A percentile compares a stretch with the other conserved stretches of the same genome.
These are phyloP conservation scores for Glarea lozoyensis DNA, from an alignment of 495 filamentous ascomycete genomes.

Conservation along the genomic window DNA sequence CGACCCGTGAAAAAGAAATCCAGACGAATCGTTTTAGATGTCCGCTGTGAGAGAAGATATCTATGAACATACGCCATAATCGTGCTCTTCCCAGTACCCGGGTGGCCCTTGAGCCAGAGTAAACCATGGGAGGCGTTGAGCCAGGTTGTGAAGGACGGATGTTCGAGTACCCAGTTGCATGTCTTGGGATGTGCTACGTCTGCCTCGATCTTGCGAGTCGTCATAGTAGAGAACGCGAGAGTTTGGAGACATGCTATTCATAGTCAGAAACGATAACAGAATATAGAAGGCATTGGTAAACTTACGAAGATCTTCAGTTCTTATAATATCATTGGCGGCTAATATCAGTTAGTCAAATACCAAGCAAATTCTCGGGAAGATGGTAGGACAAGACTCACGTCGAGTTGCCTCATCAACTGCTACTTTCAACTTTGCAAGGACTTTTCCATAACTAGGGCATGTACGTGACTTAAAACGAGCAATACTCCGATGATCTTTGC, in stretches of 20 bases:
- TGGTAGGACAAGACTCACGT: neutral
- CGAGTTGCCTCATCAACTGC: neutral
- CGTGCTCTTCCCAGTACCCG: conserved; percentile 39
- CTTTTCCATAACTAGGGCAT: conserved; percentile 3
- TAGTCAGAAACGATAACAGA: neutral
- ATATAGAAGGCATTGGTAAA: neutral
- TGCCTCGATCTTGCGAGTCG: conserved; percentile 4
- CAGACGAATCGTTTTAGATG: conserved; percentile 16
- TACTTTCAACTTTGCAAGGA: neutral
- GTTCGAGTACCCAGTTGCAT: conserved; percentile 8
- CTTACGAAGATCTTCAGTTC: neutral
- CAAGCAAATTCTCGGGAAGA: neutral
- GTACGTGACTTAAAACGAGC: neutral
- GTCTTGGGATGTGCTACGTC: conserved; percentile 5
- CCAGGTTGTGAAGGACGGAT: conserved; percentile 9
- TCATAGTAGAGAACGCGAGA: conserved; percentile 10
- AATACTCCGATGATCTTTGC: conserved; percentile 6
- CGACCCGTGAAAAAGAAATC: conserved; percentile 30
- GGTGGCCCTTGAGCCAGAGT: conserved; percentile 39
- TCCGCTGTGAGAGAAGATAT: neutral
- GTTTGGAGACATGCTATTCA: conserved; percentile 11
- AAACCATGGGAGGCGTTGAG: conserved; percentile 13
- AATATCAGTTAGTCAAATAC: neutral
- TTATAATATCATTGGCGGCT: neutral
- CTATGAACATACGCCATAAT: conserved; percentile 24